Evolutionary conservation across 139 green algal species (phyloP), one percentile per base, ranked within the genome.

Genomic region (Ostreobium quekettii): DNA sequence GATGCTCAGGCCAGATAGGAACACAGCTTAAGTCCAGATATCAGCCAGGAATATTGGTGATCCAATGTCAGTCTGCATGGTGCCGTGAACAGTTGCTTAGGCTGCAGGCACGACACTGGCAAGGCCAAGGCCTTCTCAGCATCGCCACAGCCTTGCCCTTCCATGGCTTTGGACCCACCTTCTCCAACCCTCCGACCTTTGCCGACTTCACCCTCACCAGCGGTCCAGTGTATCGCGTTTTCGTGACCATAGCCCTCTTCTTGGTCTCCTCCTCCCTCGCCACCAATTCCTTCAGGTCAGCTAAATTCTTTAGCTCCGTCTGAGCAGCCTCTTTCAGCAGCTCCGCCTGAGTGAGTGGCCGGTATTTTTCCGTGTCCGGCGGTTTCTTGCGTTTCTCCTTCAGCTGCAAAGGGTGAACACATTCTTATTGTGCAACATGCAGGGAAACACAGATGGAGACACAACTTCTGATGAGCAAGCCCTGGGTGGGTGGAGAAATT

Each of bases 261-360:
- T 72, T 79, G 26, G 60, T 64, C 32, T 72, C 74, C 68, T 79
- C 74, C 49, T 79, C 74, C 28, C 57, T 3, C 6, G 60, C 68
- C 7, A 75, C 60, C 38, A 76, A 36, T 28, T 76, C 63, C 59
- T 88, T 48, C 56, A 95, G 62, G 3, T 71, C 79, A 38, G 64
- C 53, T 4, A 76, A 70, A 71, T 95, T 95, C 3, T 82, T 73
- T 19, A 93, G 72, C 47, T 91, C 87, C 39, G 85, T 93, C 24
- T 78, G 66, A 6, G 86, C 88, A 0, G 87, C 87, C 60, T 95
- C 88, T 2, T 79, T 73, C 22, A 95, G 80, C 58, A 95, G 76
- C 76, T 95, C 85, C 36, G 83, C 88, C 62, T 90, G 84, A 0
- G 83, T 88, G 11, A 87, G 58, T n/a, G 69, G 74, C 4, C 73